Evolutionary conservation across 257 asterid genomes (phyloP), one percentile per base, ranked within the genome.

Genomic region (Lycium barbarum): DNA sequence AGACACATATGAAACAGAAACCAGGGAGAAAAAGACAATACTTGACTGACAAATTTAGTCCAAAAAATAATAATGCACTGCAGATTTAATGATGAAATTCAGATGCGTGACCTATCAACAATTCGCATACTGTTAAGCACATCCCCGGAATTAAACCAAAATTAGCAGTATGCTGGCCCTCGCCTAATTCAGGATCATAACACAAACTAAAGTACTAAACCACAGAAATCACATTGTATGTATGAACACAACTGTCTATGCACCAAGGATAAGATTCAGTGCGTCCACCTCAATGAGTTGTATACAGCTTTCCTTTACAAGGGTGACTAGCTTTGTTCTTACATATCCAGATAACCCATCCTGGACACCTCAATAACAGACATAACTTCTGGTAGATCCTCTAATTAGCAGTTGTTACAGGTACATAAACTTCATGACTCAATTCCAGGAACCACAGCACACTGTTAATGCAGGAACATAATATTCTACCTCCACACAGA

Each of bases 381-480:
- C 33, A 43, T 72, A 72, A 72, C 58, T 17, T 72, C 80, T 10
- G 58, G 36, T 72, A 45, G 80, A 72, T 72, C 45, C 35, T 45
- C 10, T 7, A 70, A 70, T 40, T 70, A 70, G 79, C 33, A 70
- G 15, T 40, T 17, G 79, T 70, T 40, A 45, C 35, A 45, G 40
- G 26, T 70, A 40, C 54, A 40, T 70, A 33, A 40, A 72, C 80
- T 33, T 72, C 80, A 4, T 43, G 57, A 43, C 80, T 47, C 59
- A 73, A 11, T 49, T 76, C 13, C 82, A 26, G 43, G 63, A 76
- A 76, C 45, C 81, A 74, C 81, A 2, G 33, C 36, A 74, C 61
- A 74, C 20, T 47, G 62, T 22, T 62, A 74, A 13, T 36, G 6
- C 61, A 49, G 81, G 62, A 26, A 49, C 81, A 49, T 22, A 4